These are phyloP conservation scores for Rhizophora apiculata DNA, from an alignment of 345 rosid species.

Conservation along the genomic window DNA sequence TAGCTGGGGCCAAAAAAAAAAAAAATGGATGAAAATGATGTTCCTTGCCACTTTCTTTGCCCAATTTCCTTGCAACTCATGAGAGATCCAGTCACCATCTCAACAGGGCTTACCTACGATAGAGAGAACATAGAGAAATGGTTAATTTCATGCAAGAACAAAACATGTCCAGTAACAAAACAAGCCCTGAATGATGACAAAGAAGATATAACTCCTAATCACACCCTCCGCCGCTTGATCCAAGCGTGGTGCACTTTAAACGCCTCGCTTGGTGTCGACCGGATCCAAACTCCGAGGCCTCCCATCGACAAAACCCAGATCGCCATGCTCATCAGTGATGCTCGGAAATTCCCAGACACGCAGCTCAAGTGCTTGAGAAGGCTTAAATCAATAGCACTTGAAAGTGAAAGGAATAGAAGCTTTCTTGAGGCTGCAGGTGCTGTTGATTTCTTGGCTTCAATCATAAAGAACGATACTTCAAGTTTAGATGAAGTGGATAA, in stretches of 20 bases:
- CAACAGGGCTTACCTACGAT: conserved; percentile 64
- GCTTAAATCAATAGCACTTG: conserved; percentile 39
- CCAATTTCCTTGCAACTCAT: conserved; percentile 65
- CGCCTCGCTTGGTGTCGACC: conserved; percentile 44
- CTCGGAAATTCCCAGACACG: conserved; percentile 24
- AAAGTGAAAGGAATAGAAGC: conserved; percentile 35
- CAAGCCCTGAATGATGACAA: conserved; percentile 29
- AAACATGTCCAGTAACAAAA: conserved; percentile 53
- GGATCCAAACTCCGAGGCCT: conserved; percentile 48
- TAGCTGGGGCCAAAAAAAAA: no score
- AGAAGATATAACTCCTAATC: conserved; percentile 63
- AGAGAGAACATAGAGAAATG: conserved; percentile 53
- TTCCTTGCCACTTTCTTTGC: conserved; percentile 51
- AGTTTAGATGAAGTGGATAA: background rate
- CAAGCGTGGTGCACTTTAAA: conserved; percentile 81
- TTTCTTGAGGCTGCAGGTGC: conserved; percentile 33
- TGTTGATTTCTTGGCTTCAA: conserved; percentile 41
- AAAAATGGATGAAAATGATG: conserved; percentile 37
- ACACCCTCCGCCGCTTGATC: conserved; percentile 79
- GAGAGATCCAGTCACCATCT: conserved; percentile 56
- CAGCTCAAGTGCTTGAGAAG: conserved; percentile 31
- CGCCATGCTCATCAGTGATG: conserved; percentile 38
- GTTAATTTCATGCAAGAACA: conserved; percentile 39
- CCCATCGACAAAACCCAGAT: conserved; percentile 30
- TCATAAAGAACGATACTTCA: conserved; percentile 15